phyloP scores from a whole-genome alignment of 140 eudicot species.

The Bidens hawaiensis region DNA sequence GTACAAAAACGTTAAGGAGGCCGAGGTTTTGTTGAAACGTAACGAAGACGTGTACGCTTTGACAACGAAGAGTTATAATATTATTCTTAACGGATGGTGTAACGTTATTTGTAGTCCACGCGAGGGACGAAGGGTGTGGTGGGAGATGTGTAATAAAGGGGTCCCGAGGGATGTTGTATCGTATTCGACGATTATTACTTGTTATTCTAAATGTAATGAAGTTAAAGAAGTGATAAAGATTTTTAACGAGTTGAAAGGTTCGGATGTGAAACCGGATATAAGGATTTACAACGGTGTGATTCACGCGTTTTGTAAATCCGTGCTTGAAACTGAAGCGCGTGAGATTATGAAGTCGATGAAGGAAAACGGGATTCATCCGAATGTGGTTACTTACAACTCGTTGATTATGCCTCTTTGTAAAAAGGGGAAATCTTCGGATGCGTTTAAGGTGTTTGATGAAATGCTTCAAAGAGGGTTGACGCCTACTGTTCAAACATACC shows the following conservation, averaged over 20 bases:
- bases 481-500: conserved; percentile 79
- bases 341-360: conserved; percentile 63
- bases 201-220: conserved; percentile 53
- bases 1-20: conserved; percentile 81
- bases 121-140: conserved; percentile 78
- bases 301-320: conserved; percentile 73
- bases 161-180: conserved; percentile 56
- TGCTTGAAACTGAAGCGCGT: conserved; percentile 51
- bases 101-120: conserved; percentile 50
- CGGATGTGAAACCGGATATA: conserved; percentile 52
- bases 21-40: conserved; percentile 65
- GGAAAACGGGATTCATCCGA: conserved; percentile 54
- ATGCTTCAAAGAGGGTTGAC: conserved; percentile 56
- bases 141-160: conserved; percentile 59
- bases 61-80: conserved; percentile 70
- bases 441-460: conserved; percentile 48
- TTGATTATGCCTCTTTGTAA: conserved; percentile 75
- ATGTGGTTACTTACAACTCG: conserved; percentile 68
- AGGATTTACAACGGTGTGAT: conserved; percentile 74
- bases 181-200: conserved; percentile 56
- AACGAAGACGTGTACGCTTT: conserved; percentile 50
- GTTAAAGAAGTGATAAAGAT: conserved; percentile 52
- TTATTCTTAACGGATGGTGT: conserved; percentile 89
- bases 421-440: conserved; percentile 32
- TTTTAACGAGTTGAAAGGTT: conserved; percentile 54